Conservation (phyloP, 2,329 filamentous ascomycete species). For the Colletotrichum sp. region DNA sequence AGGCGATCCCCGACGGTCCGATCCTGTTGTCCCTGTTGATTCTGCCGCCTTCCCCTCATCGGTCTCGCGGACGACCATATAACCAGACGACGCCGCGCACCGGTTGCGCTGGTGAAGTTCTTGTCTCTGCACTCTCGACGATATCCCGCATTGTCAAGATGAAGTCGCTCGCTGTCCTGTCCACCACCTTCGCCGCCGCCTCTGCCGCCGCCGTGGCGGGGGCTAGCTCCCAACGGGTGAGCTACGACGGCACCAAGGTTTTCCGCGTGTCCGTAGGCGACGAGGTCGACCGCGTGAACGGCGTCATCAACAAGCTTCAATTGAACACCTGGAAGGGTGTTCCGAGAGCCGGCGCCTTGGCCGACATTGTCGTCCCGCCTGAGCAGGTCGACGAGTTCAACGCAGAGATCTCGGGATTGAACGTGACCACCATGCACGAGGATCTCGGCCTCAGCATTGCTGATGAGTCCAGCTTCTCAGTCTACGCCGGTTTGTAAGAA, state of each 20-base stretch:
- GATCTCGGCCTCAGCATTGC: conserved; percentile 44
- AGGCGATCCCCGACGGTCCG: not conserved
- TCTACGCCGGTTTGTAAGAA: conserved; percentile 23
- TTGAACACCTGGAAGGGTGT: conserved; percentile 43
- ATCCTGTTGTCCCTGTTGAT: not conserved
- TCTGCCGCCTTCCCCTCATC: not conserved
- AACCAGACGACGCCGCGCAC: not conserved
- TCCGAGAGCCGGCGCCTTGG: conserved; percentile 35
- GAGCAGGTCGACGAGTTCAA: conserved; percentile 36
- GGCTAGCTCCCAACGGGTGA: conserved; percentile 25
- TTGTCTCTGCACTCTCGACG: not conserved
- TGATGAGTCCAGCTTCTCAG: conserved; percentile 36
- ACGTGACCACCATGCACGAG: conserved; percentile 40
- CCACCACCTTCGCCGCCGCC: conserved; percentile 8
- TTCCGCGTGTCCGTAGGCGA: conserved; percentile 43
- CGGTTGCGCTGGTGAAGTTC: not conserved
- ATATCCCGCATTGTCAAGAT: not conserved
- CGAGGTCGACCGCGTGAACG: conserved; percentile 34
- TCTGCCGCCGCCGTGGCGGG: conserved; percentile 13
- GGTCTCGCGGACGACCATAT: not conserved
- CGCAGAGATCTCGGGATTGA: conserved; percentile 33
- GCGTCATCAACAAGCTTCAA: conserved; percentile 37
- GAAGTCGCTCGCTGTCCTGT: conserved; percentile 14
- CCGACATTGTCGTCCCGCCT: conserved; percentile 47
- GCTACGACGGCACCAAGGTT: conserved; percentile 51